Base-by-base conservation (phyloP, 2,329 filamentous ascomycete species). In the Talaromyces piceae region DNA sequence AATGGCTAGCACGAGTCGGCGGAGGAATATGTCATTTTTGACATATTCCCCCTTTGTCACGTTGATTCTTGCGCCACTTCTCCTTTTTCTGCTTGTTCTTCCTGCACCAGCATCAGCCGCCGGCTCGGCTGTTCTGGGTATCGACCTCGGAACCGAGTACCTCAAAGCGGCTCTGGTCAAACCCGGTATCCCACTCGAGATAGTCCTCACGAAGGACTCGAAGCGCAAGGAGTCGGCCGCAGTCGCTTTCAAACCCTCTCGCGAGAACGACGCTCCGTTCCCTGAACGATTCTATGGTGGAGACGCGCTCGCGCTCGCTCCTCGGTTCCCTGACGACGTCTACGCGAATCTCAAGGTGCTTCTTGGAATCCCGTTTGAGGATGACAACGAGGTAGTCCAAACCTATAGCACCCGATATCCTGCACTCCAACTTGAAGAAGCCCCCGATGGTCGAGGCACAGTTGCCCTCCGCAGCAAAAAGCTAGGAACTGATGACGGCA, bases 111-210 rank as follows among this genome's bases (percentile, higher is more conserved):
- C 79, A 48, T 77, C 80, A 52, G 80, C 79, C 51, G 82, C 80
- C 50, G 79, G 80, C 31, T 82, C 88, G 7, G 88, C 89, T 49
- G 91, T 97, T 16, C 77, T 98, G 20, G 93, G 93, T 57, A 81
- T 98, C 62, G 93, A 98, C 71, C 78, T 98, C 50, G 93, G 93
- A 59, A 96, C 93, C 51, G 89, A 95, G 69, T 96, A 95, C 73
- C 87, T 98, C 74, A 98, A 97, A 76, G 91, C 91, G 25, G 84
- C 88, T 12, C 81, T 98, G 39, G 91, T 98, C 56, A 97, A 97
- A 74, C 93, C 93, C 2, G 93, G 93, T 55, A 91, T 95, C 48
- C 93, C 93, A 9, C 88, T 98, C 66, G 93, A 98, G 60, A 97
- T 98, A 58, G 91, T 98, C 68, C 80, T 96, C 51, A 96, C 91